Evolutionary conservation across 495 filamentous ascomycete species (phyloP), one percentile per base, ranked within the genome.

Genomic region (Poronia punctata): DNA sequence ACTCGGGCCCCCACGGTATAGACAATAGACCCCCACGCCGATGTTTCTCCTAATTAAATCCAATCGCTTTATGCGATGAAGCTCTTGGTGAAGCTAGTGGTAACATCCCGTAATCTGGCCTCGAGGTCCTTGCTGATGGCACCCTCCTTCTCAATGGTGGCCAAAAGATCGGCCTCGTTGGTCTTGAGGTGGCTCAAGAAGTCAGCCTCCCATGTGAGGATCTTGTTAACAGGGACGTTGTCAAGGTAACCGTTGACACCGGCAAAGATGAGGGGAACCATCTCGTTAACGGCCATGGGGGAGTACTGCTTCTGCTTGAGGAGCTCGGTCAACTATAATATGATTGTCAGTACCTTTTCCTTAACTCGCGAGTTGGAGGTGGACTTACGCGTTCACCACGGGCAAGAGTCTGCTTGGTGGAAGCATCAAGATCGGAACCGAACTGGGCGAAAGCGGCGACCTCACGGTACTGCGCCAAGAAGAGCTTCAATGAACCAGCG

Each of bases 401-500:
- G 77, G 71, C 83, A 45, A 98, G 81, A 43, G 92, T 98, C 76
- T 97, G 93, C 81, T 97, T 97, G 65, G 92, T 98, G 49, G 92
- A 80, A 55, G 92, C 92, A 76, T 98, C 92, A 46, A 98, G 77
- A 81, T 98, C 92, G 62, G 92, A 98, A 81, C 92, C 92, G 81
- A 98, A 98, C 72, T 98, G 92, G 57, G 92, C 92, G 73, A 98
- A 98, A 57, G 92, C 92, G 64, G 92, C 92, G 48, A 98, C 92
- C 74, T 98, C 92, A 90, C 92, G 92, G 78, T 98, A 98, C 78
- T 98, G 92, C 61, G 92, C 92, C 82, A 98, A 88, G 87, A 97
- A 98, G 56, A 98, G 87, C 79, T 98, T 98, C 59, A 98, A 77
- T 54, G 89, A 96, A 79, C 92, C 92, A 63, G 92, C 92, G 64